Conservation (phyloP, 164 flowering plant genomes). For the Hamamelis virginiana region DNA sequence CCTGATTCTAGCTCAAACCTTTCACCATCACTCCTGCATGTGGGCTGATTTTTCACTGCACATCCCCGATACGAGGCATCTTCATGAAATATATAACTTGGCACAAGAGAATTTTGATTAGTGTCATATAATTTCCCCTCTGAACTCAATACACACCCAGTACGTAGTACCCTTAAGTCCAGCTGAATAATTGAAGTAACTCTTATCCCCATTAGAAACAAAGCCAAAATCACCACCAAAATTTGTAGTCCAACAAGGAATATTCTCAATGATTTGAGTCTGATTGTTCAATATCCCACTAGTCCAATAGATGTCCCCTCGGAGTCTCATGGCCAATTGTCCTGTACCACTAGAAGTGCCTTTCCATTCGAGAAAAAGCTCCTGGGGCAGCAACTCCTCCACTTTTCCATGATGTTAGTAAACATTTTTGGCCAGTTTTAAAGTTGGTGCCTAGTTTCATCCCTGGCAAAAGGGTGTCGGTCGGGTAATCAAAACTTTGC, state of each 20-base stretch:
- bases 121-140: neutral
- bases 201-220: neutral
- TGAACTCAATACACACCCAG: neutral
- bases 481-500: constrained; percentile 15
- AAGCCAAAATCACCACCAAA: no score
- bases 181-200: neutral
- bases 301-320: constrained; percentile 12
- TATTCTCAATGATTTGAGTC: constrained; percentile 1
- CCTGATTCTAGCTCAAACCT: neutral
- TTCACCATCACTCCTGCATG: neutral
- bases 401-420: constrained; percentile 5
- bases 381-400: constrained; percentile 6
- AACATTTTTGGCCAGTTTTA: neutral
- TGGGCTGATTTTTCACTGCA: no score
- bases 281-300: constrained; percentile 6
- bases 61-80: no score
- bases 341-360: neutral
- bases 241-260: neutral
- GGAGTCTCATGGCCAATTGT: constrained; percentile 4
- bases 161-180: no score
- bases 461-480: constrained; percentile 7
- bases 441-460: constrained; percentile 8
- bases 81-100: no score
- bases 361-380: constrained; percentile 2
- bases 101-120: no score